Conservation (phyloP, 257 asterid genomes). For the Coffea canephora region DNA sequence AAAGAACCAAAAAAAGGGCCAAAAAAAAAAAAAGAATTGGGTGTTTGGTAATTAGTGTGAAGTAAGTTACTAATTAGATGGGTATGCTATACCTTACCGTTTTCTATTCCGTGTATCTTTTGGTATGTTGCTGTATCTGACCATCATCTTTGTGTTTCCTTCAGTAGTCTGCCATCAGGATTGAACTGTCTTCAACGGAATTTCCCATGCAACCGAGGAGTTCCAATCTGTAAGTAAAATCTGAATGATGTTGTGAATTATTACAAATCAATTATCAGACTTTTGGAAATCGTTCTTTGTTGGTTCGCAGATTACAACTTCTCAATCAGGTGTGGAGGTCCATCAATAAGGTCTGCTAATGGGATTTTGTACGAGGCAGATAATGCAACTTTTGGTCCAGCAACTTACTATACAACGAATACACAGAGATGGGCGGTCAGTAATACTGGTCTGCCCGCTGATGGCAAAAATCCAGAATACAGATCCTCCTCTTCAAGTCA, state of each 20-base stretch:
- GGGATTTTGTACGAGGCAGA: constrained; percentile 50
- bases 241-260: not conserved
- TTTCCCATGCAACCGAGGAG: constrained; percentile 66
- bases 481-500: constrained; percentile 20
- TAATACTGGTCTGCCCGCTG: constrained; percentile 65
- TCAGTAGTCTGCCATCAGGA: constrained; percentile 52
- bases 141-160: constrained; percentile 12
- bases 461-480: constrained; percentile 36
- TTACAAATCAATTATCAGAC: not conserved
- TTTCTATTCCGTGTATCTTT: not conserved
- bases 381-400: constrained; percentile 60
- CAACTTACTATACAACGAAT: constrained; percentile 45
- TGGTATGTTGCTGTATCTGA: not conserved
- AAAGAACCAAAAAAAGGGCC: too few relatives aligned
- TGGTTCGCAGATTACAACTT: constrained; percentile 60
- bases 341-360: constrained; percentile 35
- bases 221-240: constrained; percentile 47
- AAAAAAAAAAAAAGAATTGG: too few relatives aligned
- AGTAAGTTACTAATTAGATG: not conserved
- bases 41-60: too few relatives aligned
- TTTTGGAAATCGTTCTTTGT: constrained; percentile 5
- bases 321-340: constrained; percentile 76
- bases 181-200: constrained; percentile 65
- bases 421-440: constrained; percentile 77
- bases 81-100: not conserved